These are phyloP conservation scores for Amanita inopinata DNA, from an alignment of 768 basidiomycete genomes.

Conservation along the genomic window DNA sequence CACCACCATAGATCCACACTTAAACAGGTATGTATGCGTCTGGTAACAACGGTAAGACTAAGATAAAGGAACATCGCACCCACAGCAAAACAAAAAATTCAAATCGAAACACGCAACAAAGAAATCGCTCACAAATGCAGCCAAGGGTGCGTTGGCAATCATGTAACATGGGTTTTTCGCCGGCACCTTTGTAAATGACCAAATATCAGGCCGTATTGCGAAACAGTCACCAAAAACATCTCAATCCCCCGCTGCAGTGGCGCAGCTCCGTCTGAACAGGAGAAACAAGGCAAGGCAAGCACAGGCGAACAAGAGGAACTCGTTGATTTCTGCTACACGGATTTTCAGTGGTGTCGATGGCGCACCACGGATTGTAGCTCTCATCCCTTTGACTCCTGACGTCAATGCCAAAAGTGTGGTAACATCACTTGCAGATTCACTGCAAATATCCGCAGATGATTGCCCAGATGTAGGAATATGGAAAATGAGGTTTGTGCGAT, in stretches of 20 bases:
- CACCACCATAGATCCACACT: conserved; percentile 50
- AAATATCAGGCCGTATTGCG: conserved; percentile 41
- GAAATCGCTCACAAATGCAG: conserved; percentile 69
- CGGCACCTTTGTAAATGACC: neutral
- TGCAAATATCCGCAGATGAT: conserved; percentile 46
- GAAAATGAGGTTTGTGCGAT: conserved; percentile 50
- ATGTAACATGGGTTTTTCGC: too few relatives aligned
- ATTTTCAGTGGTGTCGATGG: conserved; percentile 72
- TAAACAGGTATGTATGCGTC: conserved; percentile 6
- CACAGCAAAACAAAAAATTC: conserved; percentile 81
- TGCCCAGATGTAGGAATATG: conserved; percentile 47
- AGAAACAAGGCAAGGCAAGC: conserved; percentile 80
- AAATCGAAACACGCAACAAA: conserved; percentile 90
- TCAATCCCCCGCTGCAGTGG: conserved; percentile 35
- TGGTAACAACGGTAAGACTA: neutral
- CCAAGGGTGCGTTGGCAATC: conserved; percentile 54
- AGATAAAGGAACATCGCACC: neutral
- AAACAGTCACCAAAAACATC: conserved; percentile 46
- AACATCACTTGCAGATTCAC: conserved; percentile 44
- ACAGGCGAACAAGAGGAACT: conserved; percentile 61
- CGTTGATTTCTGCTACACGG: conserved; percentile 60
- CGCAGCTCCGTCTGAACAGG: conserved; percentile 71
- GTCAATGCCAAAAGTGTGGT: conserved; percentile 44
- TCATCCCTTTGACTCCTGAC: conserved; percentile 75
- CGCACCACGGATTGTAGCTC: conserved; percentile 77